Percentiles rank a stretch among this genome's conserved stretches.
phyloP scores from a whole-genome alignment of 129 eudicot species.

The Arctium lappa region DNA sequence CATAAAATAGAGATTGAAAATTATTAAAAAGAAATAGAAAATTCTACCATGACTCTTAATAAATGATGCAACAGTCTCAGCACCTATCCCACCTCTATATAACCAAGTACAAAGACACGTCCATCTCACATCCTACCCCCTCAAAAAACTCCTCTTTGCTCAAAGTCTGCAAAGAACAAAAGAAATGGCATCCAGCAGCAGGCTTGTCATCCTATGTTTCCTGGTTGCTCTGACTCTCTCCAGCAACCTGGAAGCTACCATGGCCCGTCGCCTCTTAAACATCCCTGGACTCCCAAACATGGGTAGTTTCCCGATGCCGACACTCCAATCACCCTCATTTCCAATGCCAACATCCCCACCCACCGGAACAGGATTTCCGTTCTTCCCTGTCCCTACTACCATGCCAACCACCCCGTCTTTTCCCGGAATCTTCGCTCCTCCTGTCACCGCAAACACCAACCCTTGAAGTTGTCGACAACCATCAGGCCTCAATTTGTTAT shows the following conservation, averaged over 20 bases:
- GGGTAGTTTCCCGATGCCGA: constrained; percentile 32
- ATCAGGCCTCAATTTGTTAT: background rate
- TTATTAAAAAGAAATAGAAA: background rate
- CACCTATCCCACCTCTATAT: constrained; percentile 20
- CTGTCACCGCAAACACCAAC: constrained; percentile 3
- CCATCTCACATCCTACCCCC: constrained; percentile 16
- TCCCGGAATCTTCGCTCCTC: constrained; percentile 32
- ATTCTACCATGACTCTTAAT: background rate
- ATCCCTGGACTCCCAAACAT: constrained; percentile 30
- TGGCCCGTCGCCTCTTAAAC: constrained; percentile 28
- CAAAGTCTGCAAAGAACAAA: background rate
- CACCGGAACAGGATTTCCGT: background rate
- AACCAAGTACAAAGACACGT: constrained; percentile 15
- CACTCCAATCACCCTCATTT: constrained; percentile 21
- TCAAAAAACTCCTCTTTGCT: background rate
- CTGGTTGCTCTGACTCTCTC: constrained; percentile 16
- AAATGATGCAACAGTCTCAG: constrained; percentile 14
- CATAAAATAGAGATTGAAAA: too few relatives aligned
- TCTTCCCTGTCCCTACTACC: constrained; percentile 22
- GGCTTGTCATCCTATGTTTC: constrained; percentile 14
- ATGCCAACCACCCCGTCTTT: constrained; percentile 28
- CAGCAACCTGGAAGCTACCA: background rate
- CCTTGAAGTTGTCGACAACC: constrained; percentile 19
- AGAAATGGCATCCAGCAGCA: constrained; percentile 31
- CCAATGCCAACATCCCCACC: constrained; percentile 16